Evolutionary conservation across 163 green algal genomes (phyloP).

Genomic region (Scenedesmus sp.): DNA sequence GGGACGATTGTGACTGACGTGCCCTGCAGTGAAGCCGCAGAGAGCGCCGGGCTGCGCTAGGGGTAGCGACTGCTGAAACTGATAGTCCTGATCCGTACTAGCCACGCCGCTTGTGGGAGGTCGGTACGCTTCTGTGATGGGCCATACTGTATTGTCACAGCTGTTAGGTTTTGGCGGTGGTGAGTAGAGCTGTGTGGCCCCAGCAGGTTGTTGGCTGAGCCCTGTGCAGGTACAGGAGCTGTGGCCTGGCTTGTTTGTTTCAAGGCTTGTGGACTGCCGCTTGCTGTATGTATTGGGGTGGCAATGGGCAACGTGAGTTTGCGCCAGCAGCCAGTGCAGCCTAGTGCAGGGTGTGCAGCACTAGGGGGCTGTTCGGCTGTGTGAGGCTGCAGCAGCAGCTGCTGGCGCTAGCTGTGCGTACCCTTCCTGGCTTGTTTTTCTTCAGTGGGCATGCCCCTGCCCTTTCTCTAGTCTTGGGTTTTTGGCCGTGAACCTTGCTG

Average conservation of each 20-base stretch:
- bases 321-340: not conserved
- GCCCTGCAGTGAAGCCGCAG: slow-evolving; percentile 7
- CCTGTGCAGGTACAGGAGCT: not conserved
- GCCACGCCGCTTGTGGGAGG: not conserved
- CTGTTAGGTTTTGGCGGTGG: no score
- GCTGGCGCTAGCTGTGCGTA: not conserved
- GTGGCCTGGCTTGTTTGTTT: not conserved
- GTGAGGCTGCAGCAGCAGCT: not conserved
- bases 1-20: slow-evolving; percentile 38
- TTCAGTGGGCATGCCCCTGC: not conserved
- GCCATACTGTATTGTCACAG: no score
- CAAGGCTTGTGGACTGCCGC: no score
- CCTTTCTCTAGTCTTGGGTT: not conserved
- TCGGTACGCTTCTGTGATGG: no score
- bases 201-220: no score
- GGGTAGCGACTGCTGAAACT: not conserved
- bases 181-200: no score
- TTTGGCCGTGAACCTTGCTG: not conserved
- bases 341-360: not conserved
- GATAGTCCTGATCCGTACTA: not conserved
- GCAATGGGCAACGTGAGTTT: not conserved
- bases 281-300: no score
- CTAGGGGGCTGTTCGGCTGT: not conserved
- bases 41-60: not conserved
- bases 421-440: not conserved